Evolutionary conservation across 1,139 yeast species (phyloP).

Genomic region (Yamadazyma triangularis): DNA sequence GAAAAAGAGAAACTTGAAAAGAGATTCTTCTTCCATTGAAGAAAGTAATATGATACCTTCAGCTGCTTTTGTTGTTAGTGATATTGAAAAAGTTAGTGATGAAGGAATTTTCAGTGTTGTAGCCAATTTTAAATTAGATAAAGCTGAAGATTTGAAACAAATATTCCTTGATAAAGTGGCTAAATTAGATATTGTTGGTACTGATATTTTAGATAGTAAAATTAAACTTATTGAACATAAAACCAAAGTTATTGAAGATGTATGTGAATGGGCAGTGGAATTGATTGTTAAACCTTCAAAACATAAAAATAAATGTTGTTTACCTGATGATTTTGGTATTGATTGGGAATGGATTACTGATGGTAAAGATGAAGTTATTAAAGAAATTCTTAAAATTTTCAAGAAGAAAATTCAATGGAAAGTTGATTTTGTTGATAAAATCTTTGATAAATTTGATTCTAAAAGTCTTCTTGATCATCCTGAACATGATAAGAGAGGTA

Average conservation of each 20-base stretch:
- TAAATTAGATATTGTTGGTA: conserved; percentile 14
- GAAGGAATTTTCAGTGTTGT: conserved; percentile 16
- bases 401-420: conserved; percentile 15
- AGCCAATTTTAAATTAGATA: conserved; percentile 18
- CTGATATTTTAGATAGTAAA: conserved; percentile 15
- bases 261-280: conserved; percentile 17
- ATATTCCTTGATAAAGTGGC: conserved; percentile 12
- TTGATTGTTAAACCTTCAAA: conserved; percentile 15
- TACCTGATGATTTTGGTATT: conserved; percentile 20
- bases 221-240: conserved; percentile 11
- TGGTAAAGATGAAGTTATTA: conserved; percentile 10
- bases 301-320: conserved; percentile 17
- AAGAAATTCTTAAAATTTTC: conserved; percentile 14
- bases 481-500: conserved; percentile 10
- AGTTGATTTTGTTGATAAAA: conserved; percentile 8
- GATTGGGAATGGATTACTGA: conserved; percentile 15
- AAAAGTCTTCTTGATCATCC: not conserved
- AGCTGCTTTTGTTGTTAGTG: conserved; percentile 20
- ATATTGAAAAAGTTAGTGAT: conserved; percentile 14
- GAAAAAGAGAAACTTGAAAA: too few relatives aligned
- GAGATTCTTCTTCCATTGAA: too few relatives aligned
- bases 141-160: conserved; percentile 13
- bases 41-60: too few relatives aligned
- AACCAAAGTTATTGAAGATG: conserved; percentile 7
- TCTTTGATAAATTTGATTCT: conserved; percentile 4